These are phyloP conservation scores for Eruca vesicaria DNA, from an alignment of 441 rosid species.

Conservation along the genomic window DNA sequence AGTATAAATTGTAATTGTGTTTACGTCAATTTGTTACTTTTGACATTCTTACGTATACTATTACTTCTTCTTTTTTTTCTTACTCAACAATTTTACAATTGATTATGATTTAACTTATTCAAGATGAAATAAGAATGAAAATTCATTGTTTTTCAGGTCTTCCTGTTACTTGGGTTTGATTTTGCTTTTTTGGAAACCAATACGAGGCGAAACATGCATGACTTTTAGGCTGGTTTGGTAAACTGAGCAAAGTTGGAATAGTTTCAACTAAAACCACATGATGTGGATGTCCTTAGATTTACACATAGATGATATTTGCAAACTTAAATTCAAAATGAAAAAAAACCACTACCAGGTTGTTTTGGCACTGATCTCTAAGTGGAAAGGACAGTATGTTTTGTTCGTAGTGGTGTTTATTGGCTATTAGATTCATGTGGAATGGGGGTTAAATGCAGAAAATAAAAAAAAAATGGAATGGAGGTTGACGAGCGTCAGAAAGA, in stretches of 20 bases:
- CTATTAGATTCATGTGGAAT: background rate
- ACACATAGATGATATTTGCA: background rate
- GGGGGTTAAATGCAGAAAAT: background rate
- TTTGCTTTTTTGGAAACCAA: background rate
- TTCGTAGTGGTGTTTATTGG: background rate
- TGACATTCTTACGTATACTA: no score
- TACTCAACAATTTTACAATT: background rate
- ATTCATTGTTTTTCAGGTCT: background rate
- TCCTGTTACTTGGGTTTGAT: background rate
- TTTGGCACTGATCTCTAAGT: background rate
- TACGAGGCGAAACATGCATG: background rate
- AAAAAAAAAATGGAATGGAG: background rate
- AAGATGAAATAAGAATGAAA: background rate
- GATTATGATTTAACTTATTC: background rate
- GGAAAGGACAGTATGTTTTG: background rate
- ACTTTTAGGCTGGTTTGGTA: background rate
- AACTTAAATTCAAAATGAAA: background rate
- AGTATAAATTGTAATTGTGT: background rate
- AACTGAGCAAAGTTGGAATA: background rate
- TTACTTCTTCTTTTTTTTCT: background rate
- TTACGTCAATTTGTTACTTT: background rate
- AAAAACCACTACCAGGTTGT: background rate
- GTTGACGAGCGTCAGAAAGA: slow-evolving; percentile 10
- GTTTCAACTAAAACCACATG: background rate
- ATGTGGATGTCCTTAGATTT: background rate